Evolutionary conservation across 306 rosid genomes (phyloP), one percentile per base, ranked within the genome.

Genomic region (Hippophae rhamnoides): DNA sequence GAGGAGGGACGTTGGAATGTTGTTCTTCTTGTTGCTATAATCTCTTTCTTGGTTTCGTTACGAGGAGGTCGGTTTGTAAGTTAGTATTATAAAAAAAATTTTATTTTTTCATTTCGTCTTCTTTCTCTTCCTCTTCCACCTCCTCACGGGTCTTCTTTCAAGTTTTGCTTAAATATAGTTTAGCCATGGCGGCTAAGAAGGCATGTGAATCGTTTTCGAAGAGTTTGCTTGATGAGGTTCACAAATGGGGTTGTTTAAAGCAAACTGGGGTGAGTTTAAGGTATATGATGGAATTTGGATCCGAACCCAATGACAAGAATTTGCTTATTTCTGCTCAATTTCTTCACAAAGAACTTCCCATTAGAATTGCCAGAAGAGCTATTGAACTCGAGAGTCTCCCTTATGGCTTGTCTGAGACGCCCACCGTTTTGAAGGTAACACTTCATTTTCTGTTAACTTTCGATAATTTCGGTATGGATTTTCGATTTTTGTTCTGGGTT

Each of bases 201-300:
- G 84, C 82, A 5, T 66, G 43, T 41, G 90, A 89, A 55, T 7
- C 83, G 7, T 82, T 86, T 42, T 74, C 94, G 9, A 90, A 84
- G 74, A 65, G 72, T 9, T 57, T 90, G 81, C 57, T 77, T 8
- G 89, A 86, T 6, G 97, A 86, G n/a, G 86, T 86, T 12, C 79
- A 82, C 7, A 81, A 57, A 79, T 90, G 94, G 90, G 97, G 94
- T 5, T 73, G 90, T 63, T 40, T 84, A 86, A 82, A 79, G 76
- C 94, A 84, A 71, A 90, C 84, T 1, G 95, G 95, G 31, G 97
- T 89, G 1, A 84, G 89, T 43, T 76, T 89, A 71, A 69, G 83
- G 77, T 80, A 89, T 71, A 89, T 89, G 97, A 89, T 82, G 95
- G 93, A 86, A 45, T 89, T 89, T 43, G 95, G 97, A 46, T 84